Evolutionary conservation across 306 rosid genomes (phyloP).

Genomic region (Glycine latifolia): DNA sequence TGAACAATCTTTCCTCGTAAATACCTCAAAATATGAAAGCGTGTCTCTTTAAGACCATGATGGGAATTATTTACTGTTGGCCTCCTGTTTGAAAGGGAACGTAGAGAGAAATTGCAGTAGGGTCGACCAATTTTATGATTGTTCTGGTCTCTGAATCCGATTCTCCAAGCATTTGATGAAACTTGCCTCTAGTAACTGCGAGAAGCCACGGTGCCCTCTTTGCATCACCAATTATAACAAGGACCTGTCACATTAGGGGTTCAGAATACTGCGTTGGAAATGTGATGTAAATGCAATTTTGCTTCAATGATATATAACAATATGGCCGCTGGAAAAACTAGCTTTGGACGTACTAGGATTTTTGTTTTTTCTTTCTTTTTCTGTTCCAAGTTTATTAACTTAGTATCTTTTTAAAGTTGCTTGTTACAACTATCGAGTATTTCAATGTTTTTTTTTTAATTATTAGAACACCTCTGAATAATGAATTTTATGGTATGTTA

Average conservation of each 20-base stretch:
- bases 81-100: constrained; percentile 24
- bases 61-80: constrained; percentile 21
- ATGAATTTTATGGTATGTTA: background rate
- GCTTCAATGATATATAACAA: background rate
- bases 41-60: background rate
- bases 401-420: background rate
- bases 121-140: constrained; percentile 19
- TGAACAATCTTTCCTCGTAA: no score
- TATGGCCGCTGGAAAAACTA: background rate
- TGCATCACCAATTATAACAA: constrained; percentile 38
- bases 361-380: background rate
- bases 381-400: background rate
- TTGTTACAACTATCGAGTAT: background rate
- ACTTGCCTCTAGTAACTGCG: constrained; percentile 10
- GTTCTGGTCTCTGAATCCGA: background rate
- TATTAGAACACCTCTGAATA: background rate
- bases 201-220: constrained; percentile 20
- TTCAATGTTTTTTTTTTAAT: background rate
- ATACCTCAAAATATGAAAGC: no score
- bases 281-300: background rate
- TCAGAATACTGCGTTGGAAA: constrained; percentile 19
- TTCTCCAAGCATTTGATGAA: constrained; percentile 32
- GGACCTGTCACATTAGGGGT: constrained; percentile 38
- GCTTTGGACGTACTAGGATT: constrained; percentile 30
- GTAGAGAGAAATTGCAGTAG: constrained; percentile 2